Conservation (phyloP, 306 rosid genomes). For the Prunus dulcis region DNA sequence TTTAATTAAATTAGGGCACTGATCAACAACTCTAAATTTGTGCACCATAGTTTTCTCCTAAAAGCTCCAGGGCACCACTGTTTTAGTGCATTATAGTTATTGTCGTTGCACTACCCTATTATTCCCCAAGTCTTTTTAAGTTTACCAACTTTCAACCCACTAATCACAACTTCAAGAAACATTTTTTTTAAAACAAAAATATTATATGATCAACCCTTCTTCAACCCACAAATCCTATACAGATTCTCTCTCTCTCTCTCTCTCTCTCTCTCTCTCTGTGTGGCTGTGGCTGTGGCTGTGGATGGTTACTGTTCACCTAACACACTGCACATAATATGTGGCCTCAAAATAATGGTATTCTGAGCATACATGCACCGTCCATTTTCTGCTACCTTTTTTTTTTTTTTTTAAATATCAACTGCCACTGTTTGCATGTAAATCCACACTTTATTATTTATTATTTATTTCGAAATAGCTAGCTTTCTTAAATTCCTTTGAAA, state of each 20-base stretch:
- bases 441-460: neutral
- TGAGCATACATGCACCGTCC: conserved; percentile 21
- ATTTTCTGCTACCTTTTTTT: neutral
- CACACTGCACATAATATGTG: conserved; percentile 7
- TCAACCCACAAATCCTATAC: neutral
- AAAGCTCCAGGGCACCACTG: neutral
- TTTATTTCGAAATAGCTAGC: neutral
- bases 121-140: conserved; percentile 18
- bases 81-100: conserved; percentile 3
- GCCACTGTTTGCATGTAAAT: neutral
- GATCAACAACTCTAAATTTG: conserved; percentile 2
- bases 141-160: conserved; percentile 28
- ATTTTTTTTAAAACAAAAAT: too few relatives aligned
- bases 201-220: neutral
- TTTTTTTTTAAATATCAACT: neutral
- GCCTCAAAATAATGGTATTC: conserved; percentile 9
- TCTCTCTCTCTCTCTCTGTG: neutral
- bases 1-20: neutral
- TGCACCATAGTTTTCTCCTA: neutral
- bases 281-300: neutral
- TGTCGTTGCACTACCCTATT: conserved; percentile 25
- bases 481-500: too few relatives aligned
- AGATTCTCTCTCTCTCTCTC: neutral
- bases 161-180: neutral
- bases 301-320: conserved; percentile 37